Evolutionary conservation across 139 green algal genomes (phyloP), one percentile per base, ranked within the genome.

Genomic region (Chlorella ohadii): DNA sequence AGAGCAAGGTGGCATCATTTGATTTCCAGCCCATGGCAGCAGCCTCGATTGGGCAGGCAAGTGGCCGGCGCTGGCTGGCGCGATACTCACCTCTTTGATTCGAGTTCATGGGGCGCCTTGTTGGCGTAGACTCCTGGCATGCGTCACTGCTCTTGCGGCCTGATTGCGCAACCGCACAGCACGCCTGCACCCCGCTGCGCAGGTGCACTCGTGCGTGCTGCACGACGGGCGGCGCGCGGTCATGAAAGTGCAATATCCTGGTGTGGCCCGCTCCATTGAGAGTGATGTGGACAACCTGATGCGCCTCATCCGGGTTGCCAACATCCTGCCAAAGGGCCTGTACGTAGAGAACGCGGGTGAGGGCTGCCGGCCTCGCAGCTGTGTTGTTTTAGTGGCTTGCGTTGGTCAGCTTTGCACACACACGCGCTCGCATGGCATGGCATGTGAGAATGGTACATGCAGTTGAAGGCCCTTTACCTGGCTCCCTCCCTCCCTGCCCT

Each of bases 271-370:
- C 36, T 96, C 89, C 85, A 99, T 99, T 33, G 89, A 96, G 84
- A 94, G 87, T 74, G 96, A 99, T 86, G 91, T 99, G 67, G 94
- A 98, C 91, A 99, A 99, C 89, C 86, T 99, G 36, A 94, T 97
- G 94, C 89, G 93, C 22, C 87, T 99, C 61, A 92, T 99, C 56
- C 81, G 27, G 67, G 73, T 97, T 16, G 90, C 95, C 34, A 96
- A 97, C 87, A 56, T 98, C 22, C 84, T 99, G 55, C 96, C 96
- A 16, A 94, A 93, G 86, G 94, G 92, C 1, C 73, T 98, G 56
- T 99, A 96, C 83, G 92, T 98, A 39, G 95, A 98, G 79, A 92
- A 94, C 23, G 93, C 95, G 9, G 94, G 95, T 82, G 76, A 16
- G 59, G 25, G 44, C 44, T 16, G 44, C n/a, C n/a, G n/a, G n/a